Base-by-base conservation (phyloP, 1,139 yeast genomes). In the Saccharomyces hybrid region DNA sequence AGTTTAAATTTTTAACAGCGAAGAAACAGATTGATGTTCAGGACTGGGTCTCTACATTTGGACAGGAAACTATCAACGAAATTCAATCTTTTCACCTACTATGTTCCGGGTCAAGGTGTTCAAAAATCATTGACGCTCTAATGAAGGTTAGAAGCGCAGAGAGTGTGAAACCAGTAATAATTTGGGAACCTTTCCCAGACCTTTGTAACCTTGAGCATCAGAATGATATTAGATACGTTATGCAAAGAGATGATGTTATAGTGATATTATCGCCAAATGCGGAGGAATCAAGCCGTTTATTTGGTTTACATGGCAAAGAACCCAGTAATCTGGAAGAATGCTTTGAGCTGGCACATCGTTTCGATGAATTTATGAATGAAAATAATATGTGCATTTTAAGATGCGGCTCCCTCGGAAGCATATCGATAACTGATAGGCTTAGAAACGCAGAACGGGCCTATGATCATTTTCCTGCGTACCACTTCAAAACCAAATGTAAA, bases 141-240 rank as follows among this genome's bases (percentile, higher is more conserved):
- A 51, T 57, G 49, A 52, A 57, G 50, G 48, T 57, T 32, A 42
- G 42, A 11, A 55, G 56, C 2, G 49, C 63, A 55, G 55, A 31
- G 48, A 53, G 7, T 57, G 2, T 64, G 76, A 8, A 79, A 86
- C 0, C 90, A 51, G n/a, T 61, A 2, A 65, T 77, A 7, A 78
- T 88, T 0, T 91, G 91, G 83, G 98, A 91, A 69, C 97, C 97
- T 0, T 79, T 88, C 8, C 97, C 97, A 0, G 86, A 83, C 55
- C 80, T 79, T 26, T 88, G 96, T 65, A 69, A 69, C 0, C 76
- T 80, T 0, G 82, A 76, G 47, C 77, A 81, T 56, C 73, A 78
- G 47, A 65, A 65, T 0, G 68, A 66, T 0, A 76, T 87, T 54
- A 57, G 69, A 0, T 56, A 63, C 4, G 72, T 82, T 2, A 68